Evolutionary conservation across 805 yeast genomes (phyloP).

Genomic region (Aciculoconidium aculeatum): DNA sequence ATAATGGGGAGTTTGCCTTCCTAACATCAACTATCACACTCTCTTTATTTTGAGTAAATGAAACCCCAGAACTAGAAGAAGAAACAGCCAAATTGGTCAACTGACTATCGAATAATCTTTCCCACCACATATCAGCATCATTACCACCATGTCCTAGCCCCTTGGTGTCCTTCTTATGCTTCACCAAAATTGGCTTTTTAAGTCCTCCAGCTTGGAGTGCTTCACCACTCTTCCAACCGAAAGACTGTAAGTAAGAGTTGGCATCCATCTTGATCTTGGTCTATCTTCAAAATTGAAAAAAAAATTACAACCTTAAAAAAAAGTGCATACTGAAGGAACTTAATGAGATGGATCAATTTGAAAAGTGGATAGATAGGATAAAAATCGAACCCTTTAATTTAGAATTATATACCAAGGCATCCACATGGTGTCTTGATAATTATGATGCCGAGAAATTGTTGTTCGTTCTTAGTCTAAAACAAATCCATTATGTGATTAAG

Average conservation of each 20-base stretch:
- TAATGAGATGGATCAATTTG: no score
- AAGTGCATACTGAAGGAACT: no score
- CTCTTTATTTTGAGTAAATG: conserved; percentile 48
- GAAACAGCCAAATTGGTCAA: conserved; percentile 67
- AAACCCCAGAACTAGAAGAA: conserved; percentile 29
- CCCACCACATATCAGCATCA: conserved; percentile 96
- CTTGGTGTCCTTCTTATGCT: conserved; percentile 83
- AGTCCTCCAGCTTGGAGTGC: conserved; percentile 77
- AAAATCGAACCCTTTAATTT: no score
- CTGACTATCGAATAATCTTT: conserved; percentile 88
- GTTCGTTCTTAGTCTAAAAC: no score
- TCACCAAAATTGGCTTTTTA: conserved; percentile 79
- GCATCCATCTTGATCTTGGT: conserved; percentile 55
- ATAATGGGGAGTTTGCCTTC: conserved; percentile 63
- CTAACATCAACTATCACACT: conserved; percentile 42
- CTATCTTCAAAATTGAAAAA: conserved; percentile 1
- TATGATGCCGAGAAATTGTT: no score
- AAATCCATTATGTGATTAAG: no score
- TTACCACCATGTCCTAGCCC: conserved; percentile 81
- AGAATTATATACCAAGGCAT: no score
- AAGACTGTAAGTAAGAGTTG: conserved; percentile 60
- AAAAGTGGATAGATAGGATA: no score
- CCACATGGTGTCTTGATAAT: no score
- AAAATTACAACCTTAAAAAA: neutral
- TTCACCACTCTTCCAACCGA: conserved; percentile 92